Evolutionary conservation across 2,329 filamentous ascomycete species (phyloP).

Genomic region (Dactylellina haptotyla): DNA sequence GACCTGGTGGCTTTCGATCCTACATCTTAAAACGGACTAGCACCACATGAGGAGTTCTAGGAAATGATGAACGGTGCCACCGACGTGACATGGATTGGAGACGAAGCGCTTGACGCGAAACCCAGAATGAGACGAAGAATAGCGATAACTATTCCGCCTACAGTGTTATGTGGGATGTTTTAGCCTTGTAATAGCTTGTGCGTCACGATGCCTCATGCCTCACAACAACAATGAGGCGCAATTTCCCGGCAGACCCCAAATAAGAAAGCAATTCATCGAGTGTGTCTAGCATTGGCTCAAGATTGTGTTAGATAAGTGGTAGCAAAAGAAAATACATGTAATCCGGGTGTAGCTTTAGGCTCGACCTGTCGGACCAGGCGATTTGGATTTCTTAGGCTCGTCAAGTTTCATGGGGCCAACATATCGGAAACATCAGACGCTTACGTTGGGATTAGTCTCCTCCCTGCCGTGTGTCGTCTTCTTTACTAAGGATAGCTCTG

Average conservation of each 20-base stretch:
- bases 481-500: slow-evolving; percentile 33
- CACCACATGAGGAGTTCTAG: slow-evolving; percentile 11
- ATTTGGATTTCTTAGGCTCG: slow-evolving; percentile 24
- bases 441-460: slow-evolving; percentile 32
- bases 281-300: slow-evolving; percentile 20
- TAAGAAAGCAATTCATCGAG: slow-evolving; percentile 40
- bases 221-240: slow-evolving; percentile 49
- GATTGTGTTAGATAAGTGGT: slow-evolving; percentile 25
- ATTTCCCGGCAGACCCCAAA: slow-evolving; percentile 2
- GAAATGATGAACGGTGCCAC: slow-evolving; percentile 44
- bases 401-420: slow-evolving; percentile 24
- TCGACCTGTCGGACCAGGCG: slow-evolving; percentile 31
- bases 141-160: slow-evolving; percentile 20
- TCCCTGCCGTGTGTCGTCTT: slow-evolving; percentile 39
- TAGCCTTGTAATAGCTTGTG: slow-evolving; percentile 46
- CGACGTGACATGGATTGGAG: slow-evolving; percentile 40
- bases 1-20: slow-evolving; percentile 45
- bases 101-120: slow-evolving; percentile 52
- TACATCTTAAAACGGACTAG: slow-evolving; percentile 34
- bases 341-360: slow-evolving; percentile 33
- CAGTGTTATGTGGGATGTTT: slow-evolving; percentile 39
- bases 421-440: slow-evolving; percentile 5
- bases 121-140: slow-evolving; percentile 21
- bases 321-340: slow-evolving; percentile 22
- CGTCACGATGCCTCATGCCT: slow-evolving; percentile 52